Evolutionary conservation across 148 eudicot genomes (phyloP).

Genomic region (Amaranthus cruentus): DNA sequence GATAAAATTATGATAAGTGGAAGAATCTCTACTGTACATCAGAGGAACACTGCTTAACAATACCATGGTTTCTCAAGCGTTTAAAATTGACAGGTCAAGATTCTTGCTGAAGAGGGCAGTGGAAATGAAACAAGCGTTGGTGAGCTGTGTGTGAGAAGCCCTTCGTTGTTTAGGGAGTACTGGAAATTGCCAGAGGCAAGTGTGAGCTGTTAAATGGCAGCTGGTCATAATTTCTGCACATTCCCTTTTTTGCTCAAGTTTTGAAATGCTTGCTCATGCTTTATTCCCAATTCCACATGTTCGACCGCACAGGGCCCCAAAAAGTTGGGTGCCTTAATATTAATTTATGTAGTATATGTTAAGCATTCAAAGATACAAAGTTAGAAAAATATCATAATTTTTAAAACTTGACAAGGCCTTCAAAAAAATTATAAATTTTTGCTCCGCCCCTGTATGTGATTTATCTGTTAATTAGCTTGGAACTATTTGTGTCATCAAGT

Average conservation of each 20-base stretch:
- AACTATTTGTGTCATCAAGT: too few relatives aligned
- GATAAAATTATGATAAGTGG: not conserved
- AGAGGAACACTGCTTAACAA: conserved; percentile 4
- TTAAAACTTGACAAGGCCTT: too few relatives aligned
- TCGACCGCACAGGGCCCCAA: too few relatives aligned
- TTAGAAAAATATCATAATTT: too few relatives aligned
- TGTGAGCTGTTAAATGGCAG: not conserved
- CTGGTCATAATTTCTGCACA: not conserved
- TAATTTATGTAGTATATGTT: too few relatives aligned
- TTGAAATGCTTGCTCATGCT: not conserved
- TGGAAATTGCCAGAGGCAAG: conserved; percentile 92
- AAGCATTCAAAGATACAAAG: too few relatives aligned
- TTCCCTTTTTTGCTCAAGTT: not conserved
- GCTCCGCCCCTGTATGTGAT: too few relatives aligned
- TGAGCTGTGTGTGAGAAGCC: conserved; percentile 91
- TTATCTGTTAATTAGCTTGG: too few relatives aligned
- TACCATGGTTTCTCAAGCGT: not conserved
- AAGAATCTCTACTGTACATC: not conserved
- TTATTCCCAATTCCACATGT: not conserved
- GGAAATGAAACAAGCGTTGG: conserved; percentile 57
- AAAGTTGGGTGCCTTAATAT: too few relatives aligned
- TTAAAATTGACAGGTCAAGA: conserved; percentile 57
- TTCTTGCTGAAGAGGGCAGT: conserved; percentile 57
- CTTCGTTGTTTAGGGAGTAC: conserved; percentile 88
- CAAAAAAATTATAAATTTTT: too few relatives aligned